Percentiles rank a stretch among this genome's conserved stretches.
Evolutionary conservation across 176 grass and related monocot species (phyloP).

Genomic region (Puya raimondii): DNA sequence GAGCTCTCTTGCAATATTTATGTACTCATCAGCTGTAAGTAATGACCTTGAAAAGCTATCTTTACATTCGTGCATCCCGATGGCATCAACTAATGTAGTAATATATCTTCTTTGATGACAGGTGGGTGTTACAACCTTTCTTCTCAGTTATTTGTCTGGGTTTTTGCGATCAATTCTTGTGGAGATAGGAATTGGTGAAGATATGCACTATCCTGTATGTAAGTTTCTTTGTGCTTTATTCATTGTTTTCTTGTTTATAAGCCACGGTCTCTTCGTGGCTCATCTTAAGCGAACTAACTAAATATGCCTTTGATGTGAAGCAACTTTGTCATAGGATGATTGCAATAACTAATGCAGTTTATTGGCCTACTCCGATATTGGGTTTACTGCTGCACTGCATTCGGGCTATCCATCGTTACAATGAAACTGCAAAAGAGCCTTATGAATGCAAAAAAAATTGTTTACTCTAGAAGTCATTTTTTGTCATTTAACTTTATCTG

Average conservation of each 20-base stretch:
- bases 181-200: conserved; percentile 91
- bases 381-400: too few relatives aligned
- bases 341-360: too few relatives aligned
- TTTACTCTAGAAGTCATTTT: too few relatives aligned
- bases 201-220: conserved; percentile 99
- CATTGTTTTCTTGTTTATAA: background rate
- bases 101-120: conserved; percentile 32
- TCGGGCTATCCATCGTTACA: too few relatives aligned
- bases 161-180: conserved; percentile 52
- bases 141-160: conserved; percentile 60
- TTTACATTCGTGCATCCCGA: conserved; percentile 5
- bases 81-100: background rate
- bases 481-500: too few relatives aligned
- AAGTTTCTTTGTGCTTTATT: conserved; percentile 37
- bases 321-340: background rate
- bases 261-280: background rate
- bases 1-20: conserved; percentile 75
- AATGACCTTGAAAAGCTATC: conserved; percentile 17
- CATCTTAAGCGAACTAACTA: background rate
- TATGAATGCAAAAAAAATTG: too few relatives aligned
- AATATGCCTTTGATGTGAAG: background rate
- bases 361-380: too few relatives aligned
- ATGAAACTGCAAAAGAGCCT: too few relatives aligned
- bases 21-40: conserved; percentile 89
- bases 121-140: conserved; percentile 64